Percentiles rank a stretch among this genome's conserved stretches.
Conservation (phyloP, 2,329 filamentous ascomycete species). For the Amauroascus verrucosus region DNA sequence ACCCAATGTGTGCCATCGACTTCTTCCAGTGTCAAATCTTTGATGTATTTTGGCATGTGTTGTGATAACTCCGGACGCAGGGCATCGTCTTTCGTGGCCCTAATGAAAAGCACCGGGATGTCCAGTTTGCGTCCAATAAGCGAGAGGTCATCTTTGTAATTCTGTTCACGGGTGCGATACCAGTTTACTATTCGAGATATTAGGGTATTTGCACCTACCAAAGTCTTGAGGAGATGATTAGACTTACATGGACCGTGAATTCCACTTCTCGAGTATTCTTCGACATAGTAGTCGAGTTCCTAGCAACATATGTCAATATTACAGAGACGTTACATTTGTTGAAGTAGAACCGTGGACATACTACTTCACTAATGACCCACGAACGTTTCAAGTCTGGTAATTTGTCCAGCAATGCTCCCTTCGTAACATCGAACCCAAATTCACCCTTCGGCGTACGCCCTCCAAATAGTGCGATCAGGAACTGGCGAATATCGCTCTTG, state of each 20-base stretch:
- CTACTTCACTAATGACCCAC: slow-evolving; percentile 52
- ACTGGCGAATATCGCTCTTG: slow-evolving; percentile 54
- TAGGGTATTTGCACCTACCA: not conserved
- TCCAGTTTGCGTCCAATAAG: slow-evolving; percentile 38
- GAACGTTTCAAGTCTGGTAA: slow-evolving; percentile 49
- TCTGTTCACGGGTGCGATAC: slow-evolving; percentile 66
- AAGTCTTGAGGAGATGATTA: not conserved
- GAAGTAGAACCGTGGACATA: slow-evolving; percentile 22
- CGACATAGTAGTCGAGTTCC: slow-evolving; percentile 67
- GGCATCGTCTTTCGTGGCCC: slow-evolving; percentile 59
- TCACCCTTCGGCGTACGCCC: slow-evolving; percentile 49
- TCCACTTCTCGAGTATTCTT: slow-evolving; percentile 60
- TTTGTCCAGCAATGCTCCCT: slow-evolving; percentile 56
- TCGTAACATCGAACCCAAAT: slow-evolving; percentile 46
- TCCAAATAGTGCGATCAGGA: slow-evolving; percentile 63
- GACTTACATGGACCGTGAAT: slow-evolving; percentile 57
- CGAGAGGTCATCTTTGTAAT: slow-evolving; percentile 61
- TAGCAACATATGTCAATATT: slow-evolving; percentile 17
- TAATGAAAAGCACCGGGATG: slow-evolving; percentile 63
- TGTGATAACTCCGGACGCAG: slow-evolving; percentile 60
- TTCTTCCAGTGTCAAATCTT: slow-evolving; percentile 53
- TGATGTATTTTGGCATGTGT: slow-evolving; percentile 60
- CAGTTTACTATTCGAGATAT: slow-evolving; percentile 53
- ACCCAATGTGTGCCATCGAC: slow-evolving; percentile 74
- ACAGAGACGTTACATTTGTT: not conserved